A percentile compares a stretch with the other conserved stretches of the same genome.
phyloP scores from a whole-genome alignment of 257 asterid genomes.

The Echites panduratus region DNA sequence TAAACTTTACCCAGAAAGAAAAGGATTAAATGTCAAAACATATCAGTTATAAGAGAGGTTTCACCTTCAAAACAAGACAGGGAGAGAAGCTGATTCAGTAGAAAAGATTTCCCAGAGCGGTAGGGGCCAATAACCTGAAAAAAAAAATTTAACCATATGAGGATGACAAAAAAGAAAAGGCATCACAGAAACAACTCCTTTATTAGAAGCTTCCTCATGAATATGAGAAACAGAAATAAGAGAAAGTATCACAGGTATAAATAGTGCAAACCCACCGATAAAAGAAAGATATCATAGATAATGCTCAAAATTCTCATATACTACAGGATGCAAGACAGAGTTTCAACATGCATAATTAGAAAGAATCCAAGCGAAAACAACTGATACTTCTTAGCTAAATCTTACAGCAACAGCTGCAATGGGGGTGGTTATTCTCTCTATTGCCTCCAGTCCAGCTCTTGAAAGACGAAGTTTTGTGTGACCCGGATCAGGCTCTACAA shows the following conservation, averaged over 20 bases:
- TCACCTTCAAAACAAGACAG: constrained; percentile 95
- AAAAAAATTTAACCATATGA: constrained; percentile 12
- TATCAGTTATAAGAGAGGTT: constrained; percentile 7
- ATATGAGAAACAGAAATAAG: background rate
- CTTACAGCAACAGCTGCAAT: constrained; percentile 95
- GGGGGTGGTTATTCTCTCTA: constrained; percentile 79
- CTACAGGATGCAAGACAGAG: background rate
- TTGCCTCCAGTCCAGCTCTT: constrained; percentile 85
- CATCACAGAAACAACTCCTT: background rate
- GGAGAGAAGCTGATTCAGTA: constrained; percentile 96
- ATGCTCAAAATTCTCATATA: background rate
- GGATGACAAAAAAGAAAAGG: constrained; percentile 1
- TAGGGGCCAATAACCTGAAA: constrained; percentile 94
- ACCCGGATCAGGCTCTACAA: constrained; percentile 91
- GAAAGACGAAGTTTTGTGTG: constrained; percentile 91
- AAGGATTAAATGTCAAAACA: constrained; percentile 5
- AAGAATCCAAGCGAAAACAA: constrained; percentile 6
- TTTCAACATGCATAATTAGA: constrained; percentile 4
- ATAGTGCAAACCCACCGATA: background rate
- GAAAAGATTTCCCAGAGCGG: constrained; percentile 97
- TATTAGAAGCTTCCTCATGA: background rate
- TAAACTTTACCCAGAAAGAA: background rate
- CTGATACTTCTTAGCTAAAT: constrained; percentile 18
- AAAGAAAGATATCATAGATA: background rate
- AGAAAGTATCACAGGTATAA: background rate